phyloP scores from a whole-genome alignment of 83 land plant genomes.

The Larix sibirica region DNA sequence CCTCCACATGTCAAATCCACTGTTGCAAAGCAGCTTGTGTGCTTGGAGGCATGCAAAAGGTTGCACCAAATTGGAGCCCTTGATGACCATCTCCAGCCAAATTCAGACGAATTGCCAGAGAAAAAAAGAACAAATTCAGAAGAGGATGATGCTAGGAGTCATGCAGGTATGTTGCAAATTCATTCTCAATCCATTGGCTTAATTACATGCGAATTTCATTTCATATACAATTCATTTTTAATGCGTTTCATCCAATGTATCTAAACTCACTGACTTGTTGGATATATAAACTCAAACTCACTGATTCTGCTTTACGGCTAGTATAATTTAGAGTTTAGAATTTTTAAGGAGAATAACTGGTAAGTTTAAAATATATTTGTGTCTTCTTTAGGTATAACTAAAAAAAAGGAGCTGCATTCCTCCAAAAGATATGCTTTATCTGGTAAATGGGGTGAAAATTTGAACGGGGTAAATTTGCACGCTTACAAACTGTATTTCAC shows the following conservation, averaged over 20 bases:
- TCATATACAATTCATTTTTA: too few species aligned
- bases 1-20: constrained; percentile 27
- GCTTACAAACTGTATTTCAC: constrained; percentile 63
- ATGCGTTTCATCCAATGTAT: too few species aligned
- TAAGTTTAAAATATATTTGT: too few species aligned
- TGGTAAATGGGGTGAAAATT: constrained; percentile 64
- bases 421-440: constrained; percentile 34
- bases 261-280: too few species aligned
- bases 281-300: too few species aligned
- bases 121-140: constrained; percentile 17
- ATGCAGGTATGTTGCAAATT: background rate
- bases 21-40: constrained; percentile 72
- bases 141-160: background rate
- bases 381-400: constrained; percentile 65
- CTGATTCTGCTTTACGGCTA: too few species aligned
- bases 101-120: constrained; percentile 32
- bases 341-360: too few species aligned
- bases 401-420: constrained; percentile 86
- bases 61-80: constrained; percentile 75
- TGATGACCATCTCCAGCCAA: constrained; percentile 69
- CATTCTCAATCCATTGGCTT: background rate
- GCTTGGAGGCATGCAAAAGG: constrained; percentile 82
- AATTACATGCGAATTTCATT: too few species aligned
- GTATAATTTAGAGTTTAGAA: too few species aligned
- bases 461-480: constrained; percentile 33